Base-by-base conservation (phyloP, 1,284 basidiomycete genomes). In the Cryptococcus deneoformans region DNA sequence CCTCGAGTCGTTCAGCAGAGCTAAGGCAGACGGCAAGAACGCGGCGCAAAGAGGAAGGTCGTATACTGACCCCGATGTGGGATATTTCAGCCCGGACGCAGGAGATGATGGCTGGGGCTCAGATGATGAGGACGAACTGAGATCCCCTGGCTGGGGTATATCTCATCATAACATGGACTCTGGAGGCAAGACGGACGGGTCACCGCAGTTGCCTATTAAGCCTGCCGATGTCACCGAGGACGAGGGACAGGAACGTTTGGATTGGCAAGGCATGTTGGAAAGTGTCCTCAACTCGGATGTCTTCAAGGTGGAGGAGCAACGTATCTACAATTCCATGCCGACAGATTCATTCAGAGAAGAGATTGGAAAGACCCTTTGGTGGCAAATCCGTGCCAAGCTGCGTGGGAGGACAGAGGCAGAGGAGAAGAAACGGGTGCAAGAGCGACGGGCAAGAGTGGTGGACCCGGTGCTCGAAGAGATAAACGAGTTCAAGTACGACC, bases 261-360 rank as follows among this genome's bases (percentile, higher is more conserved):
- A 94, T 76, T 97, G 93, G 93, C 91, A 94, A 76, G 88, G 88
- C 42, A 90, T 96, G 87, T 84, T 97, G 43, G 86, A 90, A 8
- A 94, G 92, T 42, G 93, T 97, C 24, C 82, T 98, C 37, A 86
- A 86, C 42, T 93, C 94, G 12, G 92, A 97, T 70, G 92, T 98
- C 6, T 83, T 98, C 59, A 90, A 88, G 72, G 88, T 89, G 2
- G 94, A 97, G 79, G 95, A 92, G 77, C 89, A 88, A 20, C 86
- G 94, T 56, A 93, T 94, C 64, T 77, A 76, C 86, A 87, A 50
- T 86, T 65, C 85, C 85, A 45, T 79, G 91, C 63, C 82, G 86
- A 70, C 82, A 84, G 86, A 58, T 81, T 82, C 52, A 83, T 90
- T 67, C 61, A 69, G 70, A 84, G 88, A 78, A 83, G 86, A 77